phyloP scores from a whole-genome alignment of 352 stramenopile genomes.

The Pythium oligandrum region DNA sequence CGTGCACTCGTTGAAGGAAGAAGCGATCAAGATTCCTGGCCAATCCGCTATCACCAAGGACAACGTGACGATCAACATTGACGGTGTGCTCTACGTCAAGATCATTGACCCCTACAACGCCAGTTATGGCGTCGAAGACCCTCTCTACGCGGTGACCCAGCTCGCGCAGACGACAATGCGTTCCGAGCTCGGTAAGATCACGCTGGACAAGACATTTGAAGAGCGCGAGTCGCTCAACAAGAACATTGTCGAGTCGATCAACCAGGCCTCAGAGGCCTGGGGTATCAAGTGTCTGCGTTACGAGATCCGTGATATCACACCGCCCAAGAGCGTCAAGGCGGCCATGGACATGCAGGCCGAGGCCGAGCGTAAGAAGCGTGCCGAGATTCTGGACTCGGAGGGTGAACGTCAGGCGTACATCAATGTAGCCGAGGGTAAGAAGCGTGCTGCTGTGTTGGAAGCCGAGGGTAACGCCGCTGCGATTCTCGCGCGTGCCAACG shows the following conservation, averaged over 20 bases:
- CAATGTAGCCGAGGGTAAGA: constrained; percentile 89
- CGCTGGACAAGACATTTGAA: constrained; percentile 92
- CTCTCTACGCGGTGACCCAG: constrained; percentile 88
- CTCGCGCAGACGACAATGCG: constrained; percentile 91
- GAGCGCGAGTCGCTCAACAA: constrained; percentile 90
- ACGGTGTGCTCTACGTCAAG: constrained; percentile 91
- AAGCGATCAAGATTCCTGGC: constrained; percentile 88
- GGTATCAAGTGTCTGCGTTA: constrained; percentile 89
- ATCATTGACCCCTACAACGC: constrained; percentile 87
- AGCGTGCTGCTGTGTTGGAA: constrained; percentile 79
- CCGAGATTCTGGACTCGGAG: constrained; percentile 90
- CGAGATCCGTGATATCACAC: constrained; percentile 89
- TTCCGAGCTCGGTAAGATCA: constrained; percentile 90
- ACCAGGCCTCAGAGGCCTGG: constrained; percentile 87
- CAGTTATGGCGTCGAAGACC: constrained; percentile 86
- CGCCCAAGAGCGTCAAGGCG: constrained; percentile 78
- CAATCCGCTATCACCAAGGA: constrained; percentile 90
- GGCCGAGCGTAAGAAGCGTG: constrained; percentile 88
- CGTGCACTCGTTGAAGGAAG: constrained; percentile 90
- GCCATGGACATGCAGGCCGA: constrained; percentile 93
- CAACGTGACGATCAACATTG: constrained; percentile 91
- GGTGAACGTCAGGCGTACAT: constrained; percentile 86
- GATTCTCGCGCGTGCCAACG: constrained; percentile 77
- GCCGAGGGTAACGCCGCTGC: constrained; percentile 82
- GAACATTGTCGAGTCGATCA: constrained; percentile 89